Conservation (phyloP, 1,139 yeast genomes). For the Diutina pseudorugosa region DNA sequence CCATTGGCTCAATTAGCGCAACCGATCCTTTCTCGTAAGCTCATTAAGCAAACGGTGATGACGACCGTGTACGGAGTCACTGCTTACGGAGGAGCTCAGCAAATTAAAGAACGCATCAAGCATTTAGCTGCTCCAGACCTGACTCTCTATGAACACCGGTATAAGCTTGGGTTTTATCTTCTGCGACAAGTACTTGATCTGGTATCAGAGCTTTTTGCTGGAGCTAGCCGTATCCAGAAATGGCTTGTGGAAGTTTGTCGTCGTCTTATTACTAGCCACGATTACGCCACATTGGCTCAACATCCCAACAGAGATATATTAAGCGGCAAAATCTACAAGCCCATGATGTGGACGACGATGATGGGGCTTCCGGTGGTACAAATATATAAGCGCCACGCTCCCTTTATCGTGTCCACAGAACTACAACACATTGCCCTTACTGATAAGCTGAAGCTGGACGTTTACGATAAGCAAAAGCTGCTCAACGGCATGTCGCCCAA, state of each 20-base stretch:
- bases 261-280: conserved; percentile 20
- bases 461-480: conserved; percentile 13
- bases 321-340: conserved; percentile 12
- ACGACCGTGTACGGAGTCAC: conserved; percentile 39
- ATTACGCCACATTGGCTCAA: conserved; percentile 11
- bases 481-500: conserved; percentile 32
- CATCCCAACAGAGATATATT: conserved; percentile 12
- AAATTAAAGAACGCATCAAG: conserved; percentile 17
- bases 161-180: conserved; percentile 13
- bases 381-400: conserved; percentile 16
- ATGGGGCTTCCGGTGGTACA: conserved; percentile 34
- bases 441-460: conserved; percentile 7
- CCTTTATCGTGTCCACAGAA: conserved; percentile 12
- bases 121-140: conserved; percentile 10
- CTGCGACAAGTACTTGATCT: conserved; percentile 20
- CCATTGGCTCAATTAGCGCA: conserved; percentile 11
- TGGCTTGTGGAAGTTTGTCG: conserved; percentile 24
- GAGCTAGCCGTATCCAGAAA: conserved; percentile 23
- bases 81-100: conserved; percentile 22
- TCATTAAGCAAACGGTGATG: conserved; percentile 35
- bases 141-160: conserved; percentile 4
- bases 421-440: conserved; percentile 17
- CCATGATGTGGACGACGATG: conserved; percentile 33
- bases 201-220: conserved; percentile 21
- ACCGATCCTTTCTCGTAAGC: conserved; percentile 18